Evolutionary conservation across 1,139 yeast genomes (phyloP), one percentile per base, ranked within the genome.

Genomic region (Yamadazyma jaroonii): DNA sequence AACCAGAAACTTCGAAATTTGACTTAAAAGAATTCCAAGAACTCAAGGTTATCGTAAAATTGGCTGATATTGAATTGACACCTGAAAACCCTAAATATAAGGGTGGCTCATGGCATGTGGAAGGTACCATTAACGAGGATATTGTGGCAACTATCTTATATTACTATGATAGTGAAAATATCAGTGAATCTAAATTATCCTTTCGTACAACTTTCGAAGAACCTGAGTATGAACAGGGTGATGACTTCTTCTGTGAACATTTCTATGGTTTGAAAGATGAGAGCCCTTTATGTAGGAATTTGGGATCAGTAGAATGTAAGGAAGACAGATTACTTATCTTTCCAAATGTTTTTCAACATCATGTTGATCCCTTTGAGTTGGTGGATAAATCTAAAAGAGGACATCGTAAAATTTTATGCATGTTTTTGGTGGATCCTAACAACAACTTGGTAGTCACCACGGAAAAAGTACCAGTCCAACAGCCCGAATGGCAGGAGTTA

Each of bases 41-140:
- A 11, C 46, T 67, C 33, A 67, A 67, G 43, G 70, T 69, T 3
- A 64, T 69, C 36, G 65, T 61, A 11, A 69, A 69, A 45, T 37
- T 69, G 42, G 71, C 74, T 21, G 62, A 64, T 42, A 70, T 71
- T 38, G 67, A 64, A 35, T 54, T 68, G 35, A 66, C 72, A 2
- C 74, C 76, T 0, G 71, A 67, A 31, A 58, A 58, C 13, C 71
- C 74, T 9, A 40, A 33, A 3, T 71, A 70, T 36, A 38, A 47
- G 1, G 76, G 76, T 4, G 75, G 76, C 0, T 44, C 67, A 3
- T 70, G 76, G 76, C 76, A 70, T 39, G 61, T 69, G 0, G 76
- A 70, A 46, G 76, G 75, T 2, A 57, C 66, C 4, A 55, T 60
- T 31, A 63, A 63, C 41, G 76, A 70, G 48, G 67, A 65, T 43